These are phyloP conservation scores for Pneumocystis wakefieldiae DNA, from an alignment of 1,139 yeast genomes.

Conservation along the genomic window DNA sequence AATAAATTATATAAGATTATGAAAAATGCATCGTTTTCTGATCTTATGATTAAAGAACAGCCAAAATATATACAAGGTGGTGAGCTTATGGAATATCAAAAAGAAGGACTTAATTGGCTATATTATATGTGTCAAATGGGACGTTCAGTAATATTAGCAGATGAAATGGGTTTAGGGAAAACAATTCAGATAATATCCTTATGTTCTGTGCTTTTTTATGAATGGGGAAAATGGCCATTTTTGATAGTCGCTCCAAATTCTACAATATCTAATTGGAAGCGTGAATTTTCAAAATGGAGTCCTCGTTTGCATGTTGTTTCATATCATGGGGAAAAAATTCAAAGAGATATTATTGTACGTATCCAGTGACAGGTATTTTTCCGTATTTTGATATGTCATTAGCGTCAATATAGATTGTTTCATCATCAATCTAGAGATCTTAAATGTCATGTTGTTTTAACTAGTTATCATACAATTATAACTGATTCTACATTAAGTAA, in stretches of 20 bases:
- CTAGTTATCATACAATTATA: slow-evolving; percentile 68
- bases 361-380: neutral
- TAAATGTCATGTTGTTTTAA: slow-evolving; percentile 59
- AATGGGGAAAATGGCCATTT: slow-evolving; percentile 32
- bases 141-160: slow-evolving; percentile 72
- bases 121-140: slow-evolving; percentile 14
- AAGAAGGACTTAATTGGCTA: slow-evolving; percentile 17
- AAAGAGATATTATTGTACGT: slow-evolving; percentile 42
- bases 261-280: slow-evolving; percentile 70
- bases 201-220: slow-evolving; percentile 12
- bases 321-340: slow-evolving; percentile 41
- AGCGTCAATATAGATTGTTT: neutral
- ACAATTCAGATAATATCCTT: slow-evolving; percentile 78
- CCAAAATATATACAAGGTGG: slow-evolving; percentile 11
- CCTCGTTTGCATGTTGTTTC: slow-evolving; percentile 53
- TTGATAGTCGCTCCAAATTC: slow-evolving; percentile 73
- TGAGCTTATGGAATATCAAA: slow-evolving; percentile 13
- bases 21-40: slow-evolving; percentile 3
- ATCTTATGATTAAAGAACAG: slow-evolving; percentile 10
- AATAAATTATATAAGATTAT: neutral
- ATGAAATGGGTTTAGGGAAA: slow-evolving; percentile 96
- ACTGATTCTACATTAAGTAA: slow-evolving; percentile 56
- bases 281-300: slow-evolving; percentile 82
- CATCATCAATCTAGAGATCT: slow-evolving; percentile 30
- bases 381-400: neutral